Evolutionary conservation across 148 eudicot genomes (phyloP), one percentile per base, ranked within the genome.

Genomic region (Cornus florida): DNA sequence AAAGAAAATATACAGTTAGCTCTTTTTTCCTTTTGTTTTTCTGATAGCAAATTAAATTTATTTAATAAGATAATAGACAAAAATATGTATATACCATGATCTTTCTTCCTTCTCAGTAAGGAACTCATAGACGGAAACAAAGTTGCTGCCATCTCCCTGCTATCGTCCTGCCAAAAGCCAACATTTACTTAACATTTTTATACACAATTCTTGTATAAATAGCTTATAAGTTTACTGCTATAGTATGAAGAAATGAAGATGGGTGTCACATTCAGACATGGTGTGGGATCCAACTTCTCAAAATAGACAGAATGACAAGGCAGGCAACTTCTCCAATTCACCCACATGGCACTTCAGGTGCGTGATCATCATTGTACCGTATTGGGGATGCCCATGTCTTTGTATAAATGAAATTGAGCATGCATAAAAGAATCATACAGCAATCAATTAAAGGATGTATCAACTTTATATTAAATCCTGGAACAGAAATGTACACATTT

Each of bases 31-130:
- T 48, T 48, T 8, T 10, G 4, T 60, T 35, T 39, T n/a, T 75
- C 38, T 66, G 7, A 24, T 8, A 76, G 79, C 31, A 81, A 59
- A 43, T 10, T 28, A 20, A 67, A 59, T 20, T 68, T 7, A 74
- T n/a, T 31, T 16, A 20, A 43, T 43, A 39, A 65, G 59, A 53
- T 11, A 53, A 16, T 53, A 43, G 6, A 69, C 35, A 48, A 35
- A 35, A 19, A 16, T 24, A 68, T 38, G 0, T 14, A 75, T 69
- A 35, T 88, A 96, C 99, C 99, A 60, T 96, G 99, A 81, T 96
- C 99, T 82, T 93, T 96, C 84, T 96, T 96, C 84, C 99, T 83
- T 83, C 83, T 92, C 84, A 96, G 78, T 84, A 87, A 78, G 80
- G 94, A 77, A 79, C 87, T 86, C 84, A 90, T 80, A 32, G 89